Evolutionary conservation across 2,329 filamentous ascomycete genomes (phyloP), one percentile per base, ranked within the genome.

Genomic region (Diplodia corticola): DNA sequence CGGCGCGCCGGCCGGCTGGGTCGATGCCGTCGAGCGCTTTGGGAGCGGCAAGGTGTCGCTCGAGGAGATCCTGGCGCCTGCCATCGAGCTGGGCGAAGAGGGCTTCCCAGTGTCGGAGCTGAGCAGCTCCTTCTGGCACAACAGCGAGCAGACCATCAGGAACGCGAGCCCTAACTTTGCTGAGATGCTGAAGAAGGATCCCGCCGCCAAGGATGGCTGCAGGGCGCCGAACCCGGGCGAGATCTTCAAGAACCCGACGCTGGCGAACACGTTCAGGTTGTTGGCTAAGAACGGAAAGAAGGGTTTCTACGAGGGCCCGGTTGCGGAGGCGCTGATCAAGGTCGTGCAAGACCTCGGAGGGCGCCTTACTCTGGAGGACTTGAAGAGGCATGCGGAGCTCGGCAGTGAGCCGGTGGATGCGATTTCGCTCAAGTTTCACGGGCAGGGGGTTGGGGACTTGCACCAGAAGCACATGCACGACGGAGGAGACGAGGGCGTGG

Each of bases 1-100:
- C 0, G 95, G 95, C 5, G 93, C 95, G 1, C 88, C 95, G 0
- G 95, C 93, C 0, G 95, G 94, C 0, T 99, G 95, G 95, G 89
- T 91, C 26, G 95, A 99, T 77, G 89, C 91, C 0, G 84, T 97
- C 0, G 89, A 93, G 78, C 88, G 87, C 64, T 97, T 98, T 74
- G 95, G 95, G 17, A 97, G 93, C 76, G 92, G 92, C 2, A 96
- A 90, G 75, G 72, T 98, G 15, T 87, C 83, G 9, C 71, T 98
- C 79, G 86, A 87, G 70, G 88, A 96, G 73, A 88, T 98, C 67
- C 81, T 99, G 12, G 84, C 82, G 5, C 94, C 95, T 0, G 95
- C 93, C 0, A 93, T 96, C 68, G 87, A 90, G 73, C 81, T 98
- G 40, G 95, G 88, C 5, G 94, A 98, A 76, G 86, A 91, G 67